A percentile compares a stretch with the other conserved stretches of the same genome.
These are phyloP conservation scores for Plasmopara halstedii DNA, from an alignment of 352 stramenopile species.

Conservation along the genomic window DNA sequence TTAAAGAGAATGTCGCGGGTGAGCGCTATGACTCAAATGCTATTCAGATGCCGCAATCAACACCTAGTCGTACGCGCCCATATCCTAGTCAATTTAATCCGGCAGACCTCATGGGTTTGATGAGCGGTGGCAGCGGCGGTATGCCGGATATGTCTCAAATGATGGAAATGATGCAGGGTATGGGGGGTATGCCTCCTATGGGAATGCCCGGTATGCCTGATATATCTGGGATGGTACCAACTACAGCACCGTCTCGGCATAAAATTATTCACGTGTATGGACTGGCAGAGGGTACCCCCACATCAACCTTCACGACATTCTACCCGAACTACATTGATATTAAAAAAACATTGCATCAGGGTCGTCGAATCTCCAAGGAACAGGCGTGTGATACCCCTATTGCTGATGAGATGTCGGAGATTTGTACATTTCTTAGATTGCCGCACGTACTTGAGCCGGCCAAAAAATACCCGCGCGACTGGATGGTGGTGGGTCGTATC, in stretches of 20 bases:
- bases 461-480: conserved; percentile 82
- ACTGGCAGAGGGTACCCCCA: conserved; percentile 43
- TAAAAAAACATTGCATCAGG: conserved; percentile 76
- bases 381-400: conserved; percentile 59
- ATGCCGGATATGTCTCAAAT: conserved; percentile 56
- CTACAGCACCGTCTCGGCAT: conserved; percentile 45
- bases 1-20: conserved; percentile 70
- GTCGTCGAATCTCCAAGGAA: conserved; percentile 62
- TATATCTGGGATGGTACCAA: conserved; percentile 32
- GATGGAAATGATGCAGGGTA: conserved; percentile 51
- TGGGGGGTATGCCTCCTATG: conserved; percentile 41
- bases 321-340: conserved; percentile 85
- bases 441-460: conserved; percentile 70
- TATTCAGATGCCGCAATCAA: conserved; percentile 25
- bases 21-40: conserved; percentile 84
- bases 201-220: conserved; percentile 38
- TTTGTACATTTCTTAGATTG: conserved; percentile 75
- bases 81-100: conserved; percentile 33
- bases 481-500: conserved; percentile 58
- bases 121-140: conserved; percentile 28
- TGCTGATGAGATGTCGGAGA: conserved; percentile 76
- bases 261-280: conserved; percentile 68
- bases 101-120: conserved; percentile 50
- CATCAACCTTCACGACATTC: conserved; percentile 63
- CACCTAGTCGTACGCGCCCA: conserved; percentile 22